Base-by-base conservation (phyloP, 495 filamentous ascomycete species). In the Cercophora newfieldiana region DNA sequence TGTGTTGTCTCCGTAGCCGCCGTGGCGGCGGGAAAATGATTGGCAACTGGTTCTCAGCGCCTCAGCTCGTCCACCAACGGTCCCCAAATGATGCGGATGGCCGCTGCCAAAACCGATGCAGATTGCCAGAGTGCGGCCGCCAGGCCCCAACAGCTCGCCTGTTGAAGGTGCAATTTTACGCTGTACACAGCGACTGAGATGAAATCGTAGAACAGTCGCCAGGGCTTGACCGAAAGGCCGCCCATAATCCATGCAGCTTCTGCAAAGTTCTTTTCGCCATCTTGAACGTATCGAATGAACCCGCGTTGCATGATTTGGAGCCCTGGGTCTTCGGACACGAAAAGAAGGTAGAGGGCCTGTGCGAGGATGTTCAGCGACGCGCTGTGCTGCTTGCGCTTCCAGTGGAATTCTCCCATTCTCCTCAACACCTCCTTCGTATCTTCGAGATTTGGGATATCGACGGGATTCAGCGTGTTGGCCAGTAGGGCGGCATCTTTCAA, bases 181-280 rank as follows among this genome's bases (percentile, higher is more conserved):
- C 65, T 67, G 51, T 61, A 67, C 10, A 69, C 7, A 6, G 68
- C 64, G 37, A 69, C 29, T 18, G 4, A 25, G 14, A 69, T 64
- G 28, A 69, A 69, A 30, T 67, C 48, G 56, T 61, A 61, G 24
- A 67, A 66, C 24, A 69, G 49, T n/a, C 44, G 31, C 28, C 55
- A n/a, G 25, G 60, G 56, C 3, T 50, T 57, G 0, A 44, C 47
- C 0, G 55, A 5, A n/a, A 69, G 19, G 1, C 68, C 68, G 5
- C 64, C 68, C 64, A 66, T 66, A 49, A 69, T 63, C 54, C 59
- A 63, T 1, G 68, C 68, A 2, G 64, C 48, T 29, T 66, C 68
- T 7, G 68, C 61, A 61, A 67, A 67, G 29, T 61, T 64, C 25
- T 33, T 61, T 24, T 70, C 68, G 6, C 67, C 59, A 7, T 55